These are phyloP conservation scores for Saccharomycopsis hybrid DNA, from an alignment of 1,139 yeast genomes.

Conservation along the genomic window DNA sequence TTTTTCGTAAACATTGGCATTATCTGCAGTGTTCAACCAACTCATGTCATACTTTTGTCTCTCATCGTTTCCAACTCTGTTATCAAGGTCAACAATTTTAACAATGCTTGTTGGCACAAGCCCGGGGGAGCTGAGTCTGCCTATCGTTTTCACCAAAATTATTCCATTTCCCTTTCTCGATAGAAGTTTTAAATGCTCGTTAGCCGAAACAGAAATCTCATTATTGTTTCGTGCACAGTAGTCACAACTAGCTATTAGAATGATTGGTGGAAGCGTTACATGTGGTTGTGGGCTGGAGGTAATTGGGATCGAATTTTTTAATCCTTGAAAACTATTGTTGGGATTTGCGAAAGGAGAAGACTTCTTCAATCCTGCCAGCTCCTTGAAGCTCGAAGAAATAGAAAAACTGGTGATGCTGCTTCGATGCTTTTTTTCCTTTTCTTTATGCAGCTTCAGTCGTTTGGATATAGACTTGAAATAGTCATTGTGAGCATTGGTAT, in stretches of 20 bases:
- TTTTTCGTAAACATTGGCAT: slow-evolving; percentile 1
- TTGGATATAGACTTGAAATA: slow-evolving; percentile 19
- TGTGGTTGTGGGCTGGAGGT: too few relatives aligned
- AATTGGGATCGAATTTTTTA: too few relatives aligned
- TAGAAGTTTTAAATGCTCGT: slow-evolving; percentile 51
- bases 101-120: slow-evolving; percentile 53
- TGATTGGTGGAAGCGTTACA: too few relatives aligned
- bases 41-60: slow-evolving; percentile 42
- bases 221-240: slow-evolving; percentile 50
- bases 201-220: slow-evolving; percentile 45
- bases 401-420: slow-evolving; percentile 18
- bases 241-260: slow-evolving; percentile 34
- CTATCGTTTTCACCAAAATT: slow-evolving; percentile 59
- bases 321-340: too few relatives aligned
- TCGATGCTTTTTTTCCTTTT: slow-evolving; percentile 13
- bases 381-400: too few relatives aligned
- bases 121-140: slow-evolving; percentile 51
- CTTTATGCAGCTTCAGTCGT: slow-evolving; percentile 11
- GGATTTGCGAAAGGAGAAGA: too few relatives aligned
- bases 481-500: slow-evolving; percentile 20
- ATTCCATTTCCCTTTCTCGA: slow-evolving; percentile 56
- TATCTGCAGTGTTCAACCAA: slow-evolving; percentile 35
- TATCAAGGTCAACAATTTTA: slow-evolving; percentile 39
- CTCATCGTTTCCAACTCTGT: slow-evolving; percentile 37
- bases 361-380: too few relatives aligned